Percentiles rank a stretch among this genome's conserved stretches.
Conservation (phyloP, 768 basidiomycete genomes). For the Pleurotus giganteus region DNA sequence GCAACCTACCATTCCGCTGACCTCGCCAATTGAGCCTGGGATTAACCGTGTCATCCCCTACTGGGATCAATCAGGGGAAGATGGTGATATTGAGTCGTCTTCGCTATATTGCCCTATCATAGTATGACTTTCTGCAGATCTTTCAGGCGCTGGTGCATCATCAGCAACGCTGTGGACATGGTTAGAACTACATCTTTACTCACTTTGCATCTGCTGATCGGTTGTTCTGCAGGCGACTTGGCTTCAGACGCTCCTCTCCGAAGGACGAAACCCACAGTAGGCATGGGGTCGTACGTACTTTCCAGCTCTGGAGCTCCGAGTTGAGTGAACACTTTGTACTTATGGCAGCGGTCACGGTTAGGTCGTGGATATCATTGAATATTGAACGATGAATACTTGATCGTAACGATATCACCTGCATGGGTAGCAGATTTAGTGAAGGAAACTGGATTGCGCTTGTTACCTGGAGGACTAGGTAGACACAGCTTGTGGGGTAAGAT, state of each 20-base stretch:
- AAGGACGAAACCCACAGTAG: constrained; percentile 21
- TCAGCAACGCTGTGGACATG: constrained; percentile 24
- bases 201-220: background rate
- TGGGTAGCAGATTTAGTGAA: no score
- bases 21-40: constrained; percentile 20
- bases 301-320: no score
- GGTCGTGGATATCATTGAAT: no score
- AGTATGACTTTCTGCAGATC: constrained; percentile 10
- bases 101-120: background rate
- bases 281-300: no score
- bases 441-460: no score
- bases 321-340: no score
- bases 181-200: constrained; percentile 12
- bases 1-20: constrained; percentile 16
- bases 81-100: constrained; percentile 18
- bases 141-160: constrained; percentile 27
- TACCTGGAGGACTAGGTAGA: no score
- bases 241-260: constrained; percentile 25
- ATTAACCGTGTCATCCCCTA: constrained; percentile 18
- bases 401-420: no score
- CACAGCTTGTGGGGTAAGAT: no score
- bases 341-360: no score
- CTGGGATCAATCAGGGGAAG: constrained; percentile 20
- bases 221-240: constrained; percentile 21
- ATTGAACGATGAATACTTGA: no score